Base-by-base conservation (phyloP, 2,329 filamentous ascomycete species). In the Fusarium nanum region DNA sequence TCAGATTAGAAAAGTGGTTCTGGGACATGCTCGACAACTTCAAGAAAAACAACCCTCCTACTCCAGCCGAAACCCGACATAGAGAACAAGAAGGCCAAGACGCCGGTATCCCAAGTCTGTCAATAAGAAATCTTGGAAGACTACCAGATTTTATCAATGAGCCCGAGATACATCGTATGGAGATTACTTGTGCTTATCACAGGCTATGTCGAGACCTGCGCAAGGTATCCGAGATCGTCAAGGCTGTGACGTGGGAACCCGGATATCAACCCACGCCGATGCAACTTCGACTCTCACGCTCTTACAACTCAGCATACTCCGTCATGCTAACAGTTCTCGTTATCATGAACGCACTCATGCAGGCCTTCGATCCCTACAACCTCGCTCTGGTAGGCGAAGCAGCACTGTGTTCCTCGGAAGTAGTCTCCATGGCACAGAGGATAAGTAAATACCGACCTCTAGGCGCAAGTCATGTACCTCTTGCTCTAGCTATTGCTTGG, bases 1-100 rank as follows among this genome's bases (percentile, higher is more conserved):
- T 71, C 12, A 60, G 27, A 2, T 13, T 71, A 3, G 69, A 71
- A 16, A 67, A 70, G 0, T 71, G 69, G 69, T 71, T 71, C 47
- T 71, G 69, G 69, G 69, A 71, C n/a, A 67, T 71, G 42, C 57
- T 71, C 2, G 69, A 71, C 28, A 60, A 61, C 25, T 67, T 72
- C 34, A 62, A 53, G 22, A 70, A 55, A 40, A 56, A 56, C 23
- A 58, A 71, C 1, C 64, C 68, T 2, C 64, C 45, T 2, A 48
- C 64, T 2, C 59, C 55, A 1, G 23, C 64, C 16, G 60, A 69
- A 45, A 44, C 37, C 1, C 7, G 28, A 42, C 30, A 59, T 1
- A 50, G 56, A 1, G 25, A 16, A 16, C 8, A 69, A 12, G 45
- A 56, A 0, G 48, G 55, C 14, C n/a, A 57, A 32, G 53, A 55